Conservation (phyloP, 768 basidiomycete species). For the Psilocybe sp. region DNA sequence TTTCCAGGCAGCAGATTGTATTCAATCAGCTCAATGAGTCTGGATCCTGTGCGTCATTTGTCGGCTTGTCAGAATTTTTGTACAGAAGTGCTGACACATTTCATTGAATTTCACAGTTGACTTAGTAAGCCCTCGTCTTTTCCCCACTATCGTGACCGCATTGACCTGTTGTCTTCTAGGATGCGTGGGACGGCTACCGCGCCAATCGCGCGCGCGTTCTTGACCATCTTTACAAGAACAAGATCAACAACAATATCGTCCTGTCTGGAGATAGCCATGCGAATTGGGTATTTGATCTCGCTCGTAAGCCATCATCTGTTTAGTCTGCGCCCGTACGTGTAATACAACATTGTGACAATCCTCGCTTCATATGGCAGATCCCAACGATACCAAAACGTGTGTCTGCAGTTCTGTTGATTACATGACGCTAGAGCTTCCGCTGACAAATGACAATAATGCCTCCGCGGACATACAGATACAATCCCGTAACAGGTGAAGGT, state of each 20-base stretch:
- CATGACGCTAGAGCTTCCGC: background rate
- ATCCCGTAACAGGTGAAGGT: slow-evolving; percentile 45
- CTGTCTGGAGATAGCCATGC: slow-evolving; percentile 64
- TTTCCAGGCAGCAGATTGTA: slow-evolving; percentile 51
- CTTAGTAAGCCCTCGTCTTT: slow-evolving; percentile 9
- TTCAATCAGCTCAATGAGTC: slow-evolving; percentile 45
- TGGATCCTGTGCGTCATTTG: slow-evolving; percentile 29
- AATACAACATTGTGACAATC: background rate
- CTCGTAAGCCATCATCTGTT: slow-evolving; percentile 34
- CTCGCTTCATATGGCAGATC: slow-evolving; percentile 27
- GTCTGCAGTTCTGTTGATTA: slow-evolving; percentile 9
- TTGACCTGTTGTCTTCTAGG: slow-evolving; percentile 23
- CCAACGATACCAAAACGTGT: slow-evolving; percentile 45
- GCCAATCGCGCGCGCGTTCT: slow-evolving; percentile 51
- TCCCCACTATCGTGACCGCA: background rate
- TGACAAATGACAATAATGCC: background rate
- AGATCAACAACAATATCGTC: slow-evolving; percentile 52
- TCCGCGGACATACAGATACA: slow-evolving; percentile 31
- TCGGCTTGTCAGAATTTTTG: background rate
- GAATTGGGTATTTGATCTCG: slow-evolving; percentile 59
- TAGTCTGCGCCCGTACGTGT: background rate
- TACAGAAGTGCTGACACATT: background rate
- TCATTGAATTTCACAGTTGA: slow-evolving; percentile 12
- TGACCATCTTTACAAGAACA: slow-evolving; percentile 45
- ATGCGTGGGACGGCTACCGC: slow-evolving; percentile 62